These are phyloP conservation scores for Pleurotus tuoliensis DNA, from an alignment of 768 basidiomycete species.

Conservation along the genomic window DNA sequence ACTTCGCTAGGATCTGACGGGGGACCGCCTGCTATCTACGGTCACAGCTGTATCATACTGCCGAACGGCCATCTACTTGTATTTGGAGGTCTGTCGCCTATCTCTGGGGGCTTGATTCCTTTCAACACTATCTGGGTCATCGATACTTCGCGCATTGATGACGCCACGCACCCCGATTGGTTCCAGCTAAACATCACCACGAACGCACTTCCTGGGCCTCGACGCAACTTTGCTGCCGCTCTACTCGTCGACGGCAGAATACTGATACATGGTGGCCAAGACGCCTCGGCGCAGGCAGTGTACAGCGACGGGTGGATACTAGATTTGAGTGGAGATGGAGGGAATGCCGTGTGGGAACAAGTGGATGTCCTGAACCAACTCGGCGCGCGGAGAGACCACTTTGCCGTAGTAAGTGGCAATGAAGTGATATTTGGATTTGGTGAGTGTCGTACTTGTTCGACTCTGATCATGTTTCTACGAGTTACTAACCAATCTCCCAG, in stretches of 20 bases:
- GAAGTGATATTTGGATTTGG: constrained; percentile 78
- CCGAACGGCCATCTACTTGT: constrained; percentile 66
- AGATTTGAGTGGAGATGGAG: constrained; percentile 40
- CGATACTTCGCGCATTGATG: constrained; percentile 45
- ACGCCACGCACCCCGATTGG: constrained; percentile 39
- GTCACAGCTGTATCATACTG: constrained; percentile 70
- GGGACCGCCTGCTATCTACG: constrained; percentile 66
- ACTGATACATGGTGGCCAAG: constrained; percentile 77
- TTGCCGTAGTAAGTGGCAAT: constrained; percentile 56
- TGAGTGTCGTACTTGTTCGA: constrained; percentile 26
- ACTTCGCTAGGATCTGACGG: constrained; percentile 46
- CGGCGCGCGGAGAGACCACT: constrained; percentile 69
- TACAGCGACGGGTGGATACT: constrained; percentile 70
- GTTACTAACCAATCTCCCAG: constrained; percentile 23
- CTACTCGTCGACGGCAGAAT: constrained; percentile 49
- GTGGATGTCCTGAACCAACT: constrained; percentile 51
- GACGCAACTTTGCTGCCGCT: constrained; percentile 59
- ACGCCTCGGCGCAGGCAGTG: constrained; percentile 49
- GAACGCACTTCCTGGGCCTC: constrained; percentile 46
- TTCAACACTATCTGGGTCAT: constrained; percentile 61
- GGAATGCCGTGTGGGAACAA: constrained; percentile 58
- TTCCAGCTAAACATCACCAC: constrained; percentile 31
- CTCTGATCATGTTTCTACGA: too few species aligned
- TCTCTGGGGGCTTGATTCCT: constrained; percentile 43
- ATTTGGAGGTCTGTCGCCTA: constrained; percentile 66